Conservation (phyloP, 305 asterid species). For the Fraxinus latifolia region DNA sequence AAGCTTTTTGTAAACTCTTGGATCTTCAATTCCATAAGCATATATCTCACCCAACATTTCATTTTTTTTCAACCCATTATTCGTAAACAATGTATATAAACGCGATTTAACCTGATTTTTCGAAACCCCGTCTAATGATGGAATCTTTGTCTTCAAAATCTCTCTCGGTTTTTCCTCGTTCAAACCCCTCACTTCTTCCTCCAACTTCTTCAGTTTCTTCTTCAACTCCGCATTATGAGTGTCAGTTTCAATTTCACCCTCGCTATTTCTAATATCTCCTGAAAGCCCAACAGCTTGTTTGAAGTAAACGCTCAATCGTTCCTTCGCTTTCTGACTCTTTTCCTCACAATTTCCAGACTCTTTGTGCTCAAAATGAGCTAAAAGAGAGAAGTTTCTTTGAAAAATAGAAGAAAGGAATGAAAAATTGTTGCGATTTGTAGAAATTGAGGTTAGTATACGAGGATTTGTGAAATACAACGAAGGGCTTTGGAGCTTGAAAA, state of each 20-base stretch:
- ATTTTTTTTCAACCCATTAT: conserved; percentile 1
- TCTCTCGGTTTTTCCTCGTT: conserved; percentile 21
- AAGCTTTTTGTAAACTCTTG: conserved; percentile 46
- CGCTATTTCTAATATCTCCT: conserved; percentile 21
- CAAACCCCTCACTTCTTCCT: conserved; percentile 43
- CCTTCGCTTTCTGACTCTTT: conserved; percentile 13
- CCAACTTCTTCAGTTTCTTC: conserved; percentile 42
- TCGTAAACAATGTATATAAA: conserved; percentile 37
- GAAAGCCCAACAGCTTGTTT: conserved; percentile 47
- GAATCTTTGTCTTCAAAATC: conserved; percentile 1
- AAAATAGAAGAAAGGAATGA: conserved; percentile 23
- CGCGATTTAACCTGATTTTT: conserved; percentile 18
- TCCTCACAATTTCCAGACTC: conserved; percentile 14
- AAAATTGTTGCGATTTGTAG: conserved; percentile 17
- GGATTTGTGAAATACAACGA: conserved; percentile 3
- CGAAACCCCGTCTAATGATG: neutral
- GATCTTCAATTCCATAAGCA: conserved; percentile 43
- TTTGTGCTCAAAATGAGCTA: conserved; percentile 24
- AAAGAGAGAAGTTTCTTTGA: conserved; percentile 36
- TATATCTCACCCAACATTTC: conserved; percentile 14
- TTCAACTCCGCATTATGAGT: conserved; percentile 28
- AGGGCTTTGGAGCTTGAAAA: conserved; percentile 28
- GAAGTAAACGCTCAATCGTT: conserved; percentile 44
- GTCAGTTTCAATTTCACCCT: conserved; percentile 13
- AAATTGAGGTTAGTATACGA: conserved; percentile 4